Evolutionary conservation across 768 basidiomycete genomes (phyloP), one percentile per base, ranked within the genome.

Genomic region (Amanita phalloides): DNA sequence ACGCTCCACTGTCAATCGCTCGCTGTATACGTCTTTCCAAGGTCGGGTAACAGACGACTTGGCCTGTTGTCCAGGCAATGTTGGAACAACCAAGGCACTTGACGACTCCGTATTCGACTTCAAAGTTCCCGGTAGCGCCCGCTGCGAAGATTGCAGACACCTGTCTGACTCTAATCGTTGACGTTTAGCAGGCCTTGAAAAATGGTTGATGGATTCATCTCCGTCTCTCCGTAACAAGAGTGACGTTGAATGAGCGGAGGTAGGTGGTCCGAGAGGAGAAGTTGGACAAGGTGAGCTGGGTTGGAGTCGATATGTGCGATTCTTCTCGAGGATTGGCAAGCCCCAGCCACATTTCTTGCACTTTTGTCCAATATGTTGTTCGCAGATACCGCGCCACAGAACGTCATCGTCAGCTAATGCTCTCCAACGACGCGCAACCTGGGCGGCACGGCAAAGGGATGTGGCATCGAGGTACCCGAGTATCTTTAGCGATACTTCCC

Each of bases 261-360:
- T 46, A 28, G 55, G 53, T 10, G 48, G 38, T 44, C 38, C 45
- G 26, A 52, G 45, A 33, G 60, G 55, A 36, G 66, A 64, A 37
- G 64, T 64, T 6, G 63, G 58, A 51, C 67, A 69, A 14, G 71
- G 72, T 13, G 73, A 72, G 13, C 58, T 58, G 5, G 69, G 72
- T 20, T 61, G 62, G 6, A 69, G 60, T 42, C 72, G 72, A 54
- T 72, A 68, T 23, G 67, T 68, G 23, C 83, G 75, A 56, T 79
- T 80, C 61, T 80, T 84, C 65, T 95, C 90, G 20, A 99, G 73
- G 33, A 96, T 74, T 13, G 96, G 96, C 42, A 99, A 71, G 14
- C 93, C 94, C 94, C 95, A 97, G 2, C 96, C 96, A 59, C 96
- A 98, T 66, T 95, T 96, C 59, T 77, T 81, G 60, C 96, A 99